These are phyloP conservation scores for Emmonsiellopsis sp. DNA, from an alignment of 2,329 filamentous ascomycete genomes.

Conservation along the genomic window DNA sequence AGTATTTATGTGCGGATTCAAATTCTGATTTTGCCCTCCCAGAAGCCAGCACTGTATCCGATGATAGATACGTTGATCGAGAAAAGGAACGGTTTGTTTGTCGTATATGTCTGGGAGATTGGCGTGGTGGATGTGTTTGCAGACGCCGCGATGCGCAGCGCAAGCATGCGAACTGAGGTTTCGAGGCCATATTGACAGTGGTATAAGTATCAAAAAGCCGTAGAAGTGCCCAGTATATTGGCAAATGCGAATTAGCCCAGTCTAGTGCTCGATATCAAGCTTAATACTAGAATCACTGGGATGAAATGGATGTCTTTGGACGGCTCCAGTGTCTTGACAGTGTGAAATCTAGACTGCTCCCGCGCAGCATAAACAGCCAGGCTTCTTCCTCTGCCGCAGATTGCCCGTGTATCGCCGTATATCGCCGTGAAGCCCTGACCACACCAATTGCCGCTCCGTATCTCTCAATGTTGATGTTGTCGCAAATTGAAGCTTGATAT, in stretches of 20 bases:
- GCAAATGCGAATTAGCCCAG: too few species aligned
- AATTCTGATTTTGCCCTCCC: slow-evolving; percentile 39
- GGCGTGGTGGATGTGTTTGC: neutral
- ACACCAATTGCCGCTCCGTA: neutral
- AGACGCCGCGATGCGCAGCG: slow-evolving; percentile 1
- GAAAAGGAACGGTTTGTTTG: slow-evolving; percentile 18
- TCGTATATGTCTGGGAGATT: neutral
- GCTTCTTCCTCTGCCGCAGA: too few species aligned
- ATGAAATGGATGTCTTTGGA: too few species aligned
- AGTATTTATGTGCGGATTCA: slow-evolving; percentile 48
- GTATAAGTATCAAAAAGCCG: neutral
- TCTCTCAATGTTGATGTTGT: neutral
- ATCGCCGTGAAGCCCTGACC: neutral
- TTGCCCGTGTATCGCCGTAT: too few species aligned
- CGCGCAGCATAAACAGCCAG: too few species aligned
- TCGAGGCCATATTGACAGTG: slow-evolving; percentile 1
- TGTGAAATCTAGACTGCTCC: too few species aligned
- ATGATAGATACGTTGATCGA: slow-evolving; percentile 9
- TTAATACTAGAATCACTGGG: too few species aligned
- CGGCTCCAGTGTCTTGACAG: too few species aligned
- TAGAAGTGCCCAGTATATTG: neutral
- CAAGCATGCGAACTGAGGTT: slow-evolving; percentile 1
- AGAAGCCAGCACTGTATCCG: slow-evolving; percentile 12
- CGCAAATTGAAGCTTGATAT: neutral
- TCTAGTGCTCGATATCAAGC: too few species aligned